Conservation (phyloP, 2,329 filamentous ascomycete genomes). For the Penicillium expansum region DNA sequence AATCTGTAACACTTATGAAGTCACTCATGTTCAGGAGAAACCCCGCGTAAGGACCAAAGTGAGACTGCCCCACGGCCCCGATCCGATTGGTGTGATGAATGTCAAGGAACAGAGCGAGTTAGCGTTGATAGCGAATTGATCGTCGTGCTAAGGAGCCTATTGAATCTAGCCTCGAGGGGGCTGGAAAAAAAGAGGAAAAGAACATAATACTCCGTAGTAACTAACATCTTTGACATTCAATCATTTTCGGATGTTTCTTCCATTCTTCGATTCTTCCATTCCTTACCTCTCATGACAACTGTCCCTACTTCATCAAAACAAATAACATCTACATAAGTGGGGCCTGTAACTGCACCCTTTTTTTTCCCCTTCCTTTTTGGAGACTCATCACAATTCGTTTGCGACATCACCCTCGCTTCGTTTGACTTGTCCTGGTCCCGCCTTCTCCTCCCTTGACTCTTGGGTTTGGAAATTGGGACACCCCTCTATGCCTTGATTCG, state of each 20-base stretch:
- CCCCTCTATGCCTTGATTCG: slow-evolving; percentile 1
- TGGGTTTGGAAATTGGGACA: neutral
- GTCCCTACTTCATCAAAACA: neutral
- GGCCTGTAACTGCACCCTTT: neutral
- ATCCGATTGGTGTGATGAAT: slow-evolving; percentile 1
- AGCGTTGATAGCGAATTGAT: neutral
- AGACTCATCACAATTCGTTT: slow-evolving; percentile 14
- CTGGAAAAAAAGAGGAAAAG: no score
- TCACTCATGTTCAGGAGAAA: neutral
- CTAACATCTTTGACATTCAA: no score
- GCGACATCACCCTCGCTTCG: slow-evolving; percentile 13
- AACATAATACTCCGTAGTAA: no score
- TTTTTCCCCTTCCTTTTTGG: neutral
- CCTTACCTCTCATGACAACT: neutral
- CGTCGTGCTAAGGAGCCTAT: slow-evolving; percentile 5
- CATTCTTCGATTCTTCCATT: slow-evolving; percentile 16
- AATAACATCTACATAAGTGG: slow-evolving; percentile 8
- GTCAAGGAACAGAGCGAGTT: neutral
- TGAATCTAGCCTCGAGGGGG: neutral
- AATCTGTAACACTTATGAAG: neutral
- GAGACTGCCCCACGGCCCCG: neutral
- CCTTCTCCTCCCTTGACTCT: slow-evolving; percentile 5
- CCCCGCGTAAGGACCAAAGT: slow-evolving; percentile 1
- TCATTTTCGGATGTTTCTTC: neutral
- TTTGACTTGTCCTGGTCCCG: neutral